Conservation (phyloP, 176 grass and related monocot genomes). For the Oryza glaberrima region DNA sequence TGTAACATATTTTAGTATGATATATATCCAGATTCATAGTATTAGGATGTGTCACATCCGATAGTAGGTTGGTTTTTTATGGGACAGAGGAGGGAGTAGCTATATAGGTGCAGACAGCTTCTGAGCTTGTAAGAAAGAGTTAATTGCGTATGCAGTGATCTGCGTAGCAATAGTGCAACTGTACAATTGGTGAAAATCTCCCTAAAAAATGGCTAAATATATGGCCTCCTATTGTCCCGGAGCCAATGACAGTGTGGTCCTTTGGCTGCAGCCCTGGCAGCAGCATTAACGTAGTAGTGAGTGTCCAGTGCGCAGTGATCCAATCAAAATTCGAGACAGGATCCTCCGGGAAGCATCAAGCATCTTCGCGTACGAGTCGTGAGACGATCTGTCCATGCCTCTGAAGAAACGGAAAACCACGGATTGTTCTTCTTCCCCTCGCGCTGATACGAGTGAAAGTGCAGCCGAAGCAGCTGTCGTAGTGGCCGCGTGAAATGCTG, state of each 20-base stretch:
- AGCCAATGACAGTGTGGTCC: constrained; percentile 7
- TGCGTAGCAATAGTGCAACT: not conserved
- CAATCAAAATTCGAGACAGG: constrained; percentile 8
- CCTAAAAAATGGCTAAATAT: too few relatives aligned
- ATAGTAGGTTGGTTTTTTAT: too few relatives aligned
- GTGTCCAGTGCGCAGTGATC: not conserved
- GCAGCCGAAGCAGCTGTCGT: not conserved
- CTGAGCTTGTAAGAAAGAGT: not conserved
- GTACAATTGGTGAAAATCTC: not conserved
- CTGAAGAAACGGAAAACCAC: not conserved
- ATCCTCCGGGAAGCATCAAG: not conserved
- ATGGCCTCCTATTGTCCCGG: constrained; percentile 27
- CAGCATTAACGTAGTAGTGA: constrained; percentile 6
- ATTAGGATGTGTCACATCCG: too few relatives aligned
- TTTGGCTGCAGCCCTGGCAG: not conserved
- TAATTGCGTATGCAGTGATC: not conserved
- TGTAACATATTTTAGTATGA: too few relatives aligned
- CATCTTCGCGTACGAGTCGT: not conserved
- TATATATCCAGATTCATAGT: too few relatives aligned
- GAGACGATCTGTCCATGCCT: not conserved
- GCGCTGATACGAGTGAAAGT: too few relatives aligned
- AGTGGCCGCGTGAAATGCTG: not conserved
- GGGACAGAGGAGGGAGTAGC: not conserved
- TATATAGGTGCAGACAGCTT: not conserved
- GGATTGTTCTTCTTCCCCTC: not conserved